A percentile compares a stretch with the other conserved stretches of the same genome.
Evolutionary conservation across 2,329 filamentous ascomycete genomes (phyloP).

Genomic region (Botryotinia convoluta): DNA sequence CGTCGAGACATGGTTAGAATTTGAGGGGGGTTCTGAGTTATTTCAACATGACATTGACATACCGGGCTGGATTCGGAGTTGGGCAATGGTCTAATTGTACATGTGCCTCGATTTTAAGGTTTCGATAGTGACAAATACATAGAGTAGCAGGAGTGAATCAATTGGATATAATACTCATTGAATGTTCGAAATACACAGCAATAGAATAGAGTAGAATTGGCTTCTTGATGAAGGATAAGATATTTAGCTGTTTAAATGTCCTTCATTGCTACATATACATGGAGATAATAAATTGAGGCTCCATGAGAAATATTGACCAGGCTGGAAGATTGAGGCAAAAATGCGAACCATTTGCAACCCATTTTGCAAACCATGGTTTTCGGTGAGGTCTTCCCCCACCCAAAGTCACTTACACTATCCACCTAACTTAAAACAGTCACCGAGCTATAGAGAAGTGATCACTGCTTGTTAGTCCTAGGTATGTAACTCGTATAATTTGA

Average conservation of each 20-base stretch:
- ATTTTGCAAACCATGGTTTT: neutral
- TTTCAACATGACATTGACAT: neutral
- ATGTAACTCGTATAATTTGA: neutral
- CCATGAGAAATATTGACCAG: neutral
- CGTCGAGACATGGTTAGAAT: neutral
- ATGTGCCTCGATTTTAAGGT: constrained; percentile 1
- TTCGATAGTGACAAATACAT: neutral
- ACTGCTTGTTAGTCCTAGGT: neutral
- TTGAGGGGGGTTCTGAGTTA: neutral
- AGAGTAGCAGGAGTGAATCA: neutral
- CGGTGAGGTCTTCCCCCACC: neutral
- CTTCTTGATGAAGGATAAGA: neutral
- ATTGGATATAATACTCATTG: neutral
- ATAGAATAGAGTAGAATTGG: neutral
- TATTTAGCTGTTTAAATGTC: neutral
- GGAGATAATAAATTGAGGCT: neutral
- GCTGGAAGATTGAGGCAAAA: neutral
- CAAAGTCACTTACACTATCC: too few relatives aligned
- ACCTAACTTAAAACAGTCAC: neutral
- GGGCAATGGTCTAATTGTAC: neutral
- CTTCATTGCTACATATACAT: too few relatives aligned
- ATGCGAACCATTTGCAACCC: neutral
- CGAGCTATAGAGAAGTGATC: neutral
- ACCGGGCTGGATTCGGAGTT: neutral
- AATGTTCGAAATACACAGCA: too few relatives aligned